Evolutionary conservation across 2,329 filamentous ascomycete species (phyloP), one percentile per base, ranked within the genome.

Genomic region (Colletotrichum ledebouriae): DNA sequence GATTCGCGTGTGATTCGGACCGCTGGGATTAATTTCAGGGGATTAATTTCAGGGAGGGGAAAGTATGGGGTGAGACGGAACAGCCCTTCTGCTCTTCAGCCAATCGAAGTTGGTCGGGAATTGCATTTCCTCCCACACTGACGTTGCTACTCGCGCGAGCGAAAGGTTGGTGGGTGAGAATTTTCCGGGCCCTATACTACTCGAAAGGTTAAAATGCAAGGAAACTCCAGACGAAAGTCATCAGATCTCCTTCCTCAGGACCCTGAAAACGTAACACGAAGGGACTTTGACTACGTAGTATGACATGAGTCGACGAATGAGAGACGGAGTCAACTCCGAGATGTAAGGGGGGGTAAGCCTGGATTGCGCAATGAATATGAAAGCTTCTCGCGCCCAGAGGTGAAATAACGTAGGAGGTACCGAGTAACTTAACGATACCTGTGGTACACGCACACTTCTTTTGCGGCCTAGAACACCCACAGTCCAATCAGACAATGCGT

Each of bases 311-410:
- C 17, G n/a, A 22, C 20, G 13, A 25, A 5, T 6, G 15, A 34
- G 20, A 15, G 9, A 20, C 57, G 62, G 55, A 60, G 62, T 50
- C 7, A 4, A 33, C 55, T 60, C 55, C 56, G 62, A 13, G 2
- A 17, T 2, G 4, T 29, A 17, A 22, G 22, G 37, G 9, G 20
- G 42, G 25, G 46, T 59, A 12, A 50, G 44, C 39, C 46, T 3
- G 13, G 47, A 3, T 2, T 4, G 5, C 47, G 60, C 20, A 20
- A 53, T 46, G 42, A 41, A 17, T 3, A 39, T 9, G 13, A 42
- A 49, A 42, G 49, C 42, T 39, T 56, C 6, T n/a, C 2, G 33
- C 2, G 7, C 25, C 10, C 63, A 42, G 41, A 37, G 22, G 55
- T 50, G 58, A 57, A 57, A n/a, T n/a, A n/a, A n/a, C n/a, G n/a